phyloP scores from a whole-genome alignment of 495 filamentous ascomycete genomes.

The Tuber borchii region DNA sequence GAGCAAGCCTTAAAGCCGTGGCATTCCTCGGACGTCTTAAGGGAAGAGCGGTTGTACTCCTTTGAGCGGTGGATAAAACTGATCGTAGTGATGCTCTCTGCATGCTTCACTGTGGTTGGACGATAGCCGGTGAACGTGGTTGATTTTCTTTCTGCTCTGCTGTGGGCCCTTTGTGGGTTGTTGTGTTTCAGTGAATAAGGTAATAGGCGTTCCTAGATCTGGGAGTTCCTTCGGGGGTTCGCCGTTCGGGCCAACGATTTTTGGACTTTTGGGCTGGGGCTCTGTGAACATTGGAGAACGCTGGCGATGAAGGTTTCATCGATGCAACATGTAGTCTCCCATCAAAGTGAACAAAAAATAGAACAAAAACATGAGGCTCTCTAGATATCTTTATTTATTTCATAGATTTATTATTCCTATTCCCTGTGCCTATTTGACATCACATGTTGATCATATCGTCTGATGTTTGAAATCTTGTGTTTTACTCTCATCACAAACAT shows the following conservation, averaged over 20 bases:
- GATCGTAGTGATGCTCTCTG: conserved; percentile 26
- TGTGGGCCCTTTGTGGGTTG: not conserved
- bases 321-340: not conserved
- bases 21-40: conserved; percentile 8
- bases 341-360: not conserved
- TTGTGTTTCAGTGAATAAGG: not conserved
- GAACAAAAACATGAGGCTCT: conserved; percentile 1
- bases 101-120: conserved; percentile 17
- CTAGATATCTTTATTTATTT: not conserved
- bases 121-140: conserved; percentile 5
- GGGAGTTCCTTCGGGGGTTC: not conserved
- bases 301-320: not conserved
- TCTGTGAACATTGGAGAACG: not conserved
- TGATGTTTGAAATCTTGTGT: not conserved
- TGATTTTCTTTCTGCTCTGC: not conserved
- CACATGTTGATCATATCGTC: not conserved
- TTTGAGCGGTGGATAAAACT: conserved; percentile 17
- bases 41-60: conserved; percentile 10
- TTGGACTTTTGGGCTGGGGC: not conserved
- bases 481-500: not conserved
- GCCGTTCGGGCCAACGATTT: not conserved
- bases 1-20: not conserved
- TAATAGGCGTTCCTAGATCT: not conserved
- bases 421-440: not conserved
- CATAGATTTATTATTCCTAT: not conserved